Evolutionary conservation across 1,139 yeast genomes (phyloP), one percentile per base, ranked within the genome.

Genomic region (Yamadazyma songkhlaensis): DNA sequence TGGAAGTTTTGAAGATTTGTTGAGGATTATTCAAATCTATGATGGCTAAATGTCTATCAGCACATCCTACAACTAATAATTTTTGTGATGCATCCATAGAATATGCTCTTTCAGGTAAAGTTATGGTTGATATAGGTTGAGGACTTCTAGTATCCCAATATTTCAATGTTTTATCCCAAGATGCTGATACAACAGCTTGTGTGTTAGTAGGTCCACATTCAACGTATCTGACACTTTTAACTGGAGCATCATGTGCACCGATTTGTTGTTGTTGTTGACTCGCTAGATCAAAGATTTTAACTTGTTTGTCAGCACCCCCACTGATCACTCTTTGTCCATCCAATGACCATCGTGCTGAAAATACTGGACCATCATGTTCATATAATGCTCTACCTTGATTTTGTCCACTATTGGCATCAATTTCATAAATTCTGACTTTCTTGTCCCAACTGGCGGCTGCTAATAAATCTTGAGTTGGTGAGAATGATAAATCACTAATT

Each of bases 361-460:
- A 68, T 5, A 86, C 96, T 0, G 98, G 97, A 0, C 79, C 97
- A 24, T 82, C 86, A 55, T 92, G 97, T 53, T 88, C 96, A 57
- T 76, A 90, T 55, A 90, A 60, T 1, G 97, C 96, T 38, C 96
- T 68, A 6, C 97, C 97, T 52, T 86, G 94, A 38, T 82, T 78
- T 46, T 74, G 74, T 0, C 86, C 86, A 2, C 81, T 68, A 47
- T 73, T 78, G 15, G 79, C 68, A 46, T 80, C 80, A 20, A 90
- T 80, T 59, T 92, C 97, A 69, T 94, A 94, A 42, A 94, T 83
- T 42, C 98, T 75, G 27, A 88, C 96, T 57, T 89, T 89, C 53
- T 85, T 86, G 62, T 94, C 99, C 98, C 99, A 94, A 28, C 95
- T 84, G 9, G 95, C 77, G 3, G 81, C 95, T 2, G 95, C 80